Evolutionary conservation across 768 basidiomycete genomes (phyloP), one percentile per base, ranked within the genome.

Genomic region (Lactarius evosmus): DNA sequence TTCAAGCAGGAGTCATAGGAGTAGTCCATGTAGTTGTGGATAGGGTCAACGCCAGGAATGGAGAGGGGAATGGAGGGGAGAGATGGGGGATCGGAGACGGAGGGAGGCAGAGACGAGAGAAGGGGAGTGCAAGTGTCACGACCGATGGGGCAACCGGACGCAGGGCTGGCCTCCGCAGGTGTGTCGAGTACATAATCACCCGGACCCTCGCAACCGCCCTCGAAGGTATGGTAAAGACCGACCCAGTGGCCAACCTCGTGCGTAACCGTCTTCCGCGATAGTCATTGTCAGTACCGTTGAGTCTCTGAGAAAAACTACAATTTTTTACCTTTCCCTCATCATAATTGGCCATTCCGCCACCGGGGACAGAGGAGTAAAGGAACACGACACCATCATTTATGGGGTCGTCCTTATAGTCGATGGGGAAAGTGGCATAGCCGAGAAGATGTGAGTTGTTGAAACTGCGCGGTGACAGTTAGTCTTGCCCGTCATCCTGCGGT

Each of bases 221-320:
- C 79, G 80, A 84, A 84, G 36, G 83, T 83, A 75, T 84, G 83
- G 73, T 78, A 84, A 29, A 84, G 76, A 30, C 84, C 83, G 63
- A 83, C 74, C 83, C 84, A 85, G 74, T 85, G 83, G n/a, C 83
- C 82, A 54, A 77, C 79, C 71, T 85, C 84, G 69, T 85, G 84
- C 16, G 79, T 82, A 63, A 81, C 67, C 50, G 81, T 85, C 71
- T 79, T 65, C 6, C 25, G 36, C 8, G 25, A 1, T 17, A 17
- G 56, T 36, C 65, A 38, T 29, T 29, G 27, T 52, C 27, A 29
- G 22, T 49, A 16, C 14, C 6, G 25, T 49, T 12, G 25, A 27
- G 46, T 49, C 25, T 49, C 22, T 49, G 7, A 14, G 22, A 19
- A 49, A 25, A 22, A 25, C 25, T 2, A 49, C 7, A 14, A 12